Conservation (phyloP, 2,329 filamentous ascomycete genomes). For the Clonostachys byssicola region DNA sequence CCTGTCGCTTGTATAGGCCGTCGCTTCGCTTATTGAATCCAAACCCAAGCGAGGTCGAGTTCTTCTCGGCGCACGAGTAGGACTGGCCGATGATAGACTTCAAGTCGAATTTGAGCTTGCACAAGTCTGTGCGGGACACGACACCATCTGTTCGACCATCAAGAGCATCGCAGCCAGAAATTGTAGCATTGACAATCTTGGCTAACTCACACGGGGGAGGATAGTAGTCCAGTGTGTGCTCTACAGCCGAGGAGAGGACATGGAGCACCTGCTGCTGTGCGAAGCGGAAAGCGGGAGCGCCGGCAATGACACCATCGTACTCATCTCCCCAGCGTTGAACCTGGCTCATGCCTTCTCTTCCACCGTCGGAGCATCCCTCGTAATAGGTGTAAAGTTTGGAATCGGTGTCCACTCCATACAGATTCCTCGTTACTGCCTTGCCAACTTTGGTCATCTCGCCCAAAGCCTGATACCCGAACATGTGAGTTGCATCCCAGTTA, state of each 20-base stretch:
- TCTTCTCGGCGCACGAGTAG: conserved; percentile 22
- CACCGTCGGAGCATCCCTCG: conserved; percentile 40
- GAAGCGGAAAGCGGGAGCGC: conserved; percentile 40
- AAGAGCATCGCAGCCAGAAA: conserved; percentile 47
- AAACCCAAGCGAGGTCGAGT: conserved; percentile 12
- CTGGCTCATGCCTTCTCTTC: conserved; percentile 43
- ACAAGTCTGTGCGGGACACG: conserved; percentile 31
- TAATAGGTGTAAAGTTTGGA: conserved; percentile 45
- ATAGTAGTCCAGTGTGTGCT: conserved; percentile 32
- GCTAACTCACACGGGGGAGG: conserved; percentile 38
- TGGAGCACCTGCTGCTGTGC: conserved; percentile 36
- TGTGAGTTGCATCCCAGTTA: conserved; percentile 43
- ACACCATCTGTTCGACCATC: conserved; percentile 52
- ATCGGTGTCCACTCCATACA: conserved; percentile 21
- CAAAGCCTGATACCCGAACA: conserved; percentile 45
- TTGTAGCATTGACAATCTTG: conserved; percentile 49
- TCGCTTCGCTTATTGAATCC: conserved; percentile 17
- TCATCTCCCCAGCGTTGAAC: conserved; percentile 30
- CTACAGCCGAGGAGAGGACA: conserved; percentile 25
- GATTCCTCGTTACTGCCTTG: conserved; percentile 32
- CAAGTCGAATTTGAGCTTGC: conserved; percentile 22
- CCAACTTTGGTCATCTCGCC: conserved; percentile 40
- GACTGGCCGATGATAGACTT: conserved; percentile 19
- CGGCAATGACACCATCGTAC: conserved; percentile 38
- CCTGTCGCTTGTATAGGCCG: too few species aligned